These are phyloP conservation scores for Vanrija humicola DNA, from an alignment of 1,284 basidiomycete genomes.

Conservation along the genomic window DNA sequence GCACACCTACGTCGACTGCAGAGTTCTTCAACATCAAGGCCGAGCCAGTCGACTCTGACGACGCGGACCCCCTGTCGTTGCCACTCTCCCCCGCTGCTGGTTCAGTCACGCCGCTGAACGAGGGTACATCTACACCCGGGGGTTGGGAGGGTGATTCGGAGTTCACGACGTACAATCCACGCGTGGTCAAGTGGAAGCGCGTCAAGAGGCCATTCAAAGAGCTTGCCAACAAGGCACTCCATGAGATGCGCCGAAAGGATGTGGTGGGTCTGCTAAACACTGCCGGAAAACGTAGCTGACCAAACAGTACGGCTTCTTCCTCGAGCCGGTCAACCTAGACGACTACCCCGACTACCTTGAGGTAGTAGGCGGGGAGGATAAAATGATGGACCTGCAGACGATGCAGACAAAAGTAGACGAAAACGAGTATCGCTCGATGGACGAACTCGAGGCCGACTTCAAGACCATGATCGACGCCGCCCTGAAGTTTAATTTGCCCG, in stretches of 20 bases:
- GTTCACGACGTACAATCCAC: conserved; percentile 3
- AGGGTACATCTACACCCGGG: not conserved
- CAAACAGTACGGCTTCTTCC: conserved; percentile 41
- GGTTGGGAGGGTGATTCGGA: conserved; percentile 12
- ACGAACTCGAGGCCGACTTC: conserved; percentile 44
- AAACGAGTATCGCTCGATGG: conserved; percentile 36
- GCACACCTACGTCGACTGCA: not conserved
- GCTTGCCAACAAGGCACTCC: conserved; percentile 34
- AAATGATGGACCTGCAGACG: conserved; percentile 48
- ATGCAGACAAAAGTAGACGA: conserved; percentile 47
- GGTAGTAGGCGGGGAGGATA: conserved; percentile 45
- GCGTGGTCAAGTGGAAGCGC: conserved; percentile 31
- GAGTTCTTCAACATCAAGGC: conserved; percentile 9
- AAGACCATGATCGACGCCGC: conserved; percentile 38
- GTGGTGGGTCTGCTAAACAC: conserved; percentile 23
- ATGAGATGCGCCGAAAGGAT: conserved; percentile 40
- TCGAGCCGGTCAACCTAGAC: conserved; percentile 39
- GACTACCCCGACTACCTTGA: conserved; percentile 45
- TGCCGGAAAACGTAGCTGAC: not conserved
- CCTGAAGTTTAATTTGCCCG: conserved; percentile 41
- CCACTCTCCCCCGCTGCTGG: conserved; percentile 11
- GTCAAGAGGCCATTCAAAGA: conserved; percentile 42
- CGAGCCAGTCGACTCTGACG: conserved; percentile 5
- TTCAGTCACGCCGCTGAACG: not conserved
- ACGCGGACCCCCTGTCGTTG: conserved; percentile 13